Conservation (phyloP, 352 stramenopile genomes). For the Pythium brachiatum region DNA sequence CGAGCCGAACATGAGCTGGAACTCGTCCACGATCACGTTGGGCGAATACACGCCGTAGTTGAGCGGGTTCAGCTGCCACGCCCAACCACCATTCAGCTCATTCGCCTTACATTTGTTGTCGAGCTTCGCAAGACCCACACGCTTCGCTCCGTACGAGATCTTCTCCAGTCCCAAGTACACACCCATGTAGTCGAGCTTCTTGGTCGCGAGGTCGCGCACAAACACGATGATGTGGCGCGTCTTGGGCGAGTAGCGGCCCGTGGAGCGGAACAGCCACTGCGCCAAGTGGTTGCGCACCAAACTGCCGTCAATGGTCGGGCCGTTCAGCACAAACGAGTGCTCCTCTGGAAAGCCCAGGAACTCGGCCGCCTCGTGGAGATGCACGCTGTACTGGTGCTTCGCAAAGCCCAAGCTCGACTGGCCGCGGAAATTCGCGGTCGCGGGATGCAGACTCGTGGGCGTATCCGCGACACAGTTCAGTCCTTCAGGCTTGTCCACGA, state of each 20-base stretch:
- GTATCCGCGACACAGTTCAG: conserved; percentile 51
- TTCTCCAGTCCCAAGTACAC: conserved; percentile 79
- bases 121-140: conserved; percentile 53
- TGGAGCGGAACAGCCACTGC: conserved; percentile 70
- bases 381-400: conserved; percentile 77
- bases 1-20: conserved; percentile 73
- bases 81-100: conserved; percentile 67
- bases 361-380: conserved; percentile 38
- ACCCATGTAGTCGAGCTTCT: conserved; percentile 40
- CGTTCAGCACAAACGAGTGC: conserved; percentile 67
- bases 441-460: conserved; percentile 35
- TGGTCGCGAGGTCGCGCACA: conserved; percentile 32
- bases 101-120: conserved; percentile 37
- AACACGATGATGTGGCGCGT: conserved; percentile 64
- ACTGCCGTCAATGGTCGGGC: conserved; percentile 65
- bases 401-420: conserved; percentile 71
- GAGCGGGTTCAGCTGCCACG: conserved; percentile 71
- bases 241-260: conserved; percentile 61
- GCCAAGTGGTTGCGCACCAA: conserved; percentile 81
- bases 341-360: conserved; percentile 66
- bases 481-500: conserved; percentile 48
- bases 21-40: conserved; percentile 72
- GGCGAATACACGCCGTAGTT: conserved; percentile 67
- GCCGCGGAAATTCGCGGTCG: conserved; percentile 67
- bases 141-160: conserved; percentile 62